Conservation (phyloP, 139 green algal species). For the Zygnema circumcarinatum region DNA sequence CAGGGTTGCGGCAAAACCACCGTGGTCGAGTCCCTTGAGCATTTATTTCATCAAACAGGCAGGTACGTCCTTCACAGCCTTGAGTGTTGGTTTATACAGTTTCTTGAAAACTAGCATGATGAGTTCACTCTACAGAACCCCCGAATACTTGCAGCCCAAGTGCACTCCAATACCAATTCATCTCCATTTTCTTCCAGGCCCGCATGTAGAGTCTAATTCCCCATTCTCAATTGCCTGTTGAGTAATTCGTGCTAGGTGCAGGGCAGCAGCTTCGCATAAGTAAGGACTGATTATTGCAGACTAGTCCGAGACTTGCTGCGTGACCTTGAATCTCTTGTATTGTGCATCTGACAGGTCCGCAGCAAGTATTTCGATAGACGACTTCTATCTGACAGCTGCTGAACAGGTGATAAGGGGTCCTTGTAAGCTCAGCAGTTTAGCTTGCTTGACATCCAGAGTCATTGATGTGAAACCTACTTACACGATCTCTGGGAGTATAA, state of each 20-base stretch:
- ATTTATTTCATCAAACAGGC: conserved; percentile 71
- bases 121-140: background rate
- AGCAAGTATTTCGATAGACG: conserved; percentile 91
- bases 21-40: conserved; percentile 86
- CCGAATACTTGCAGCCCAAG: background rate
- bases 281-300: too few species aligned
- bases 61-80: conserved; percentile 30
- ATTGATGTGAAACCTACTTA: too few species aligned
- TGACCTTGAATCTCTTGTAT: too few species aligned
- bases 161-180: background rate
- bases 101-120: background rate
- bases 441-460: conserved; percentile 19
- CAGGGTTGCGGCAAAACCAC: conserved; percentile 97
- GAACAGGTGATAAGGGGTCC: conserved; percentile 50
- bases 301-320: too few species aligned
- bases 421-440: background rate
- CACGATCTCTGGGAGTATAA: too few species aligned
- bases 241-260: too few species aligned
- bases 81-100: background rate
- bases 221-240: too few species aligned
- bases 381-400: conserved; percentile 92
- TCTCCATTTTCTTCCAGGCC: too few species aligned
- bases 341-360: conserved; percentile 18
- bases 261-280: too few species aligned
- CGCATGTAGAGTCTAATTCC: too few species aligned